phyloP scores from a whole-genome alignment of 108 stramenopile species.

The Parmales sp. region DNA sequence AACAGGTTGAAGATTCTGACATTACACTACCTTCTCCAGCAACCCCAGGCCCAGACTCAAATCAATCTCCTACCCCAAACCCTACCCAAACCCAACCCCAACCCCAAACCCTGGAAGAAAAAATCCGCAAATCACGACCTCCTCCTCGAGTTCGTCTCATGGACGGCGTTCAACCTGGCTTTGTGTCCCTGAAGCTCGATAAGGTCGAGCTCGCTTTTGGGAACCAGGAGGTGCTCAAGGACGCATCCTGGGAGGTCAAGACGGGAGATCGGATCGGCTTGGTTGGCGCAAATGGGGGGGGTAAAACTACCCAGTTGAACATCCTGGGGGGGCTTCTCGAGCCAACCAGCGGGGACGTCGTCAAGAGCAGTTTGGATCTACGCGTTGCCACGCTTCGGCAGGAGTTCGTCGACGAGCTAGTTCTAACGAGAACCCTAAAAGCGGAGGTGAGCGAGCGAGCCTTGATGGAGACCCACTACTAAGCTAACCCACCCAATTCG shows the following conservation, averaged over 20 bases:
- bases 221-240: constrained; percentile 82
- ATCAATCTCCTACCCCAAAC: neutral
- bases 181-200: constrained; percentile 72
- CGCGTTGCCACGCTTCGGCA: constrained; percentile 87
- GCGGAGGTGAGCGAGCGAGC: too few relatives aligned
- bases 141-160: constrained; percentile 82
- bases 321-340: constrained; percentile 85
- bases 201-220: constrained; percentile 81
- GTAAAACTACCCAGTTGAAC: constrained; percentile 84
- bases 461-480: too few relatives aligned
- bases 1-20: constrained; percentile 5
- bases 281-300: constrained; percentile 67
- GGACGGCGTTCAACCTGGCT: constrained; percentile 76
- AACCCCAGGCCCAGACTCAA: neutral
- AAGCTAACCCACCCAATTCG: too few relatives aligned
- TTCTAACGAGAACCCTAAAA: constrained; percentile 52
- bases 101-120: constrained; percentile 66
- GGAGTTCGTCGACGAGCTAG: constrained; percentile 89
- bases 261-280: constrained; percentile 89
- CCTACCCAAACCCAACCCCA: constrained; percentile 1
- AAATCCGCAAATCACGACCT: constrained; percentile 79
- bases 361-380: constrained; percentile 64
- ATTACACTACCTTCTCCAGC: neutral
- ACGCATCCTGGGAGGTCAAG: constrained; percentile 87
- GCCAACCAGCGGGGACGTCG: constrained; percentile 84